Conservation (phyloP, 1,284 basidiomycete species). For the Grifola frondosa region DNA sequence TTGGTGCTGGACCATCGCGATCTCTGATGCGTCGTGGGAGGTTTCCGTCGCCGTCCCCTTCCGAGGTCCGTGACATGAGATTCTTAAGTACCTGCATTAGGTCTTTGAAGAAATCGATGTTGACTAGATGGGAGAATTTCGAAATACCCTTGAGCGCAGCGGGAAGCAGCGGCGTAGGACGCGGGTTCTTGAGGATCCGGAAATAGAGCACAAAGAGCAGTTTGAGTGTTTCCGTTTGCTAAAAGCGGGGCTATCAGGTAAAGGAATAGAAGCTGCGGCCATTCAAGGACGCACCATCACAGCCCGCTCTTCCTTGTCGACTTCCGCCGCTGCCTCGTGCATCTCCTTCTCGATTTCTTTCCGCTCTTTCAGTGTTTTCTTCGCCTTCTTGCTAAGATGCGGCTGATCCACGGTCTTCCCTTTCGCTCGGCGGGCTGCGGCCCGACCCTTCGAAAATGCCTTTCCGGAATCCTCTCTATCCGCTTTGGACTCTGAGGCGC, state of each 20-base stretch:
- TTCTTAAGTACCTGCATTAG: slow-evolving; percentile 85
- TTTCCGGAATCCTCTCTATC: slow-evolving; percentile 50
- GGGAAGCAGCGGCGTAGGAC: slow-evolving; percentile 81
- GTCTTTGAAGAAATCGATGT: slow-evolving; percentile 98
- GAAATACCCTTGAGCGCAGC: slow-evolving; percentile 91
- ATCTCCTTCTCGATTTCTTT: slow-evolving; percentile 88
- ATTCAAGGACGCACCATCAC: slow-evolving; percentile 54
- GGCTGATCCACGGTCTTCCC: slow-evolving; percentile 62
- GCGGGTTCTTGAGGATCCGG: slow-evolving; percentile 88
- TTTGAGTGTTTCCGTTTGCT: slow-evolving; percentile 99
- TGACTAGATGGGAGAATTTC: slow-evolving; percentile 94
- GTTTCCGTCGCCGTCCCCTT: slow-evolving; percentile 31
- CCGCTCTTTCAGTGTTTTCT: slow-evolving; percentile 77
- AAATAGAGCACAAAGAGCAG: slow-evolving; percentile 98
- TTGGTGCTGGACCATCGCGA: slow-evolving; percentile 52
- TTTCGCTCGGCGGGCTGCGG: slow-evolving; percentile 49
- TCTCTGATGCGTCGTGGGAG: slow-evolving; percentile 37
- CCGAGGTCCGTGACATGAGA: slow-evolving; percentile 58
- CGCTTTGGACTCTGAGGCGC: slow-evolving; percentile 67
- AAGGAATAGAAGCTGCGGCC: slow-evolving; percentile 8
- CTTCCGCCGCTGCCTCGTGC: slow-evolving; percentile 91
- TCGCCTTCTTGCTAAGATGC: slow-evolving; percentile 88
- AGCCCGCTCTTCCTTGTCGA: slow-evolving; percentile 90
- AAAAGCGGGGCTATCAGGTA: slow-evolving; percentile 15
- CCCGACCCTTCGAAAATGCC: slow-evolving; percentile 47